Conservation (phyloP, 2,329 filamentous ascomycete genomes). For the Metarhizium sp. region DNA sequence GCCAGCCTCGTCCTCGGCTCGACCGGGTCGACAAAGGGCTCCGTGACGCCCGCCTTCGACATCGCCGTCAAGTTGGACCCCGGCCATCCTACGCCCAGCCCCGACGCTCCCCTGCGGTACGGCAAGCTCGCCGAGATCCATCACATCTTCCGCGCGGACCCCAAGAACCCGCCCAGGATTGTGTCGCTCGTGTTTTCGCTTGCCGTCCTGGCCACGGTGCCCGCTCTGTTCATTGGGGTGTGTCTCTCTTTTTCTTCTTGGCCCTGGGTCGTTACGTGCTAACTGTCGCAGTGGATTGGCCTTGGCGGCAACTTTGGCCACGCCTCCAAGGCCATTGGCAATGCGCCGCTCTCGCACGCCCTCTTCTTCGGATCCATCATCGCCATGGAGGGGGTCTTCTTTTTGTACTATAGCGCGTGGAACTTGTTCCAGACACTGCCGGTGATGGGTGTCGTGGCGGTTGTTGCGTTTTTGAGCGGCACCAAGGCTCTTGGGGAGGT, state of each 20-base stretch:
- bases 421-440: slow-evolving; percentile 85
- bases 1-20: slow-evolving; percentile 81
- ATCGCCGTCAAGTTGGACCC: slow-evolving; percentile 57
- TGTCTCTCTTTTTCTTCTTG: neutral
- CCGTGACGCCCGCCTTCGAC: slow-evolving; percentile 63
- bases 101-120: slow-evolving; percentile 69
- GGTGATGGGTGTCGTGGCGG: slow-evolving; percentile 55
- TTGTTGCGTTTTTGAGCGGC: slow-evolving; percentile 74
- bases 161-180: slow-evolving; percentile 69
- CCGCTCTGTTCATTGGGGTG: slow-evolving; percentile 62
- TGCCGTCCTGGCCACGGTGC: slow-evolving; percentile 64
- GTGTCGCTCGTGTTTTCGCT: slow-evolving; percentile 71
- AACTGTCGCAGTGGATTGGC: slow-evolving; percentile 59
- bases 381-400: slow-evolving; percentile 84
- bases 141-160: slow-evolving; percentile 78
- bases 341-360: slow-evolving; percentile 70
- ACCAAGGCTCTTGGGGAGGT: slow-evolving; percentile 88
- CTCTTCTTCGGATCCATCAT: slow-evolving; percentile 83
- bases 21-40: slow-evolving; percentile 64
- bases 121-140: slow-evolving; percentile 76
- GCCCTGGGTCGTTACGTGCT: slow-evolving; percentile 6
- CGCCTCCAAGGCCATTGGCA: slow-evolving; percentile 61
- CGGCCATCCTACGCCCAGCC: slow-evolving; percentile 46
- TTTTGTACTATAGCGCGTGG: slow-evolving; percentile 89
- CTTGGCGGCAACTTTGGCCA: slow-evolving; percentile 80